Conservation (phyloP, 805 yeast genomes). For the Komagataella ulmi region DNA sequence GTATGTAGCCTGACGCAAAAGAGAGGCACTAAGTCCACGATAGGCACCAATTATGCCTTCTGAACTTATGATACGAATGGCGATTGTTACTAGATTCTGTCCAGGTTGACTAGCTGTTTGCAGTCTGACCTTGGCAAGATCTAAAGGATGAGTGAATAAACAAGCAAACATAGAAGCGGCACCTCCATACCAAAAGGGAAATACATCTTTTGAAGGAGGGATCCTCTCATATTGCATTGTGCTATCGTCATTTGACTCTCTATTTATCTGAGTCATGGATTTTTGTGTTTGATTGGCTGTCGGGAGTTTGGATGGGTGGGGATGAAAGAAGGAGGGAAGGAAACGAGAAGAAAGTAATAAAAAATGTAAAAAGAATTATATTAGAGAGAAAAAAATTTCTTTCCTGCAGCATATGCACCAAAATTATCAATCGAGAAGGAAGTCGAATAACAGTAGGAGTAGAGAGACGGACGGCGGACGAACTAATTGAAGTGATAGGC, state of each 20-base stretch:
- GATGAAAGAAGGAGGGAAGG: too few species aligned
- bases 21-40: conserved; percentile 71
- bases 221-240: conserved; percentile 1
- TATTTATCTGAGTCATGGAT: neutral
- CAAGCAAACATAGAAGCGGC: conserved; percentile 59
- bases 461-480: too few species aligned
- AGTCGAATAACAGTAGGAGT: too few species aligned
- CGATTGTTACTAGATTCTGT: conserved; percentile 46
- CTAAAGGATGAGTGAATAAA: conserved; percentile 68
- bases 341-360: too few species aligned
- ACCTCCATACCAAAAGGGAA: conserved; percentile 18
- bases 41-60: conserved; percentile 67
- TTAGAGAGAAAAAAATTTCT: too few species aligned
- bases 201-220: neutral
- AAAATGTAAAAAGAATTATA: too few species aligned
- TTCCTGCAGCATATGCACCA: too few species aligned
- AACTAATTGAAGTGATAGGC: too few species aligned
- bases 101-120: conserved; percentile 68
- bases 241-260: conserved; percentile 1
- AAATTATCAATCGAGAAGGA: too few species aligned
- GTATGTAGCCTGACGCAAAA: conserved; percentile 78
- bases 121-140: conserved; percentile 74
- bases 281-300: neutral
- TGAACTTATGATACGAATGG: conserved; percentile 38
- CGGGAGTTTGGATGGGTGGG: too few species aligned